These are phyloP conservation scores for Termitomyces sp. DNA, from an alignment of 768 basidiomycete genomes.

Conservation along the genomic window DNA sequence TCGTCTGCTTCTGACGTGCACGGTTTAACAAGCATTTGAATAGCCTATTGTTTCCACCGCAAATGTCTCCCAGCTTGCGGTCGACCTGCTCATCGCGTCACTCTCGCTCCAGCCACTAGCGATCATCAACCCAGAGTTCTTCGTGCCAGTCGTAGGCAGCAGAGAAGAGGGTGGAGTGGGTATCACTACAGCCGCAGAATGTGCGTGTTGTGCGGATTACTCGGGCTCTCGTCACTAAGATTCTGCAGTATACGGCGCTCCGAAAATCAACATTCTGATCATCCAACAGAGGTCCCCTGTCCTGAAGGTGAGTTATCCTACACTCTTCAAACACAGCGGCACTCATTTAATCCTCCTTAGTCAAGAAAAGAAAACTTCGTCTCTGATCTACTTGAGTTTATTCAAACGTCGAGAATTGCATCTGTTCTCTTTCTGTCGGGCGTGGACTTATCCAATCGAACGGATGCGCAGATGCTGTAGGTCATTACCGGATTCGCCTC, in stretches of 20 bases:
- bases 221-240: neutral
- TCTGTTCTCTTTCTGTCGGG: slow-evolving; percentile 65
- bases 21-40: slow-evolving; percentile 8
- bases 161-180: slow-evolving; percentile 56
- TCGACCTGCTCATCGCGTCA: slow-evolving; percentile 67
- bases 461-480: slow-evolving; percentile 75
- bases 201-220: slow-evolving; percentile 34
- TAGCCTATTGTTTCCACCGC: slow-evolving; percentile 75
- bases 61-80: slow-evolving; percentile 76
- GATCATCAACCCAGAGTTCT: slow-evolving; percentile 52
- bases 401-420: slow-evolving; percentile 40
- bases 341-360: slow-evolving; percentile 26
- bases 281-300: slow-evolving; percentile 79
- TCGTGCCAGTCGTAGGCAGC: slow-evolving; percentile 70
- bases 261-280: slow-evolving; percentile 44
- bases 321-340: neutral
- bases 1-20: neutral
- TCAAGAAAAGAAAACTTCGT: slow-evolving; percentile 65
- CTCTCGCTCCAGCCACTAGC: slow-evolving; percentile 57
- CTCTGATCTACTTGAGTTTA: slow-evolving; percentile 49
- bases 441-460: slow-evolving; percentile 67
- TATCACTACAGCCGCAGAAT: slow-evolving; percentile 70
- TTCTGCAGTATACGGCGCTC: slow-evolving; percentile 56
- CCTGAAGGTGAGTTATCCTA: slow-evolving; percentile 48
- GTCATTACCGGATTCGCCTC: slow-evolving; percentile 15